Evolutionary conservation across 2,329 filamentous ascomycete genomes (phyloP).

Genomic region (Aspergillus persii): DNA sequence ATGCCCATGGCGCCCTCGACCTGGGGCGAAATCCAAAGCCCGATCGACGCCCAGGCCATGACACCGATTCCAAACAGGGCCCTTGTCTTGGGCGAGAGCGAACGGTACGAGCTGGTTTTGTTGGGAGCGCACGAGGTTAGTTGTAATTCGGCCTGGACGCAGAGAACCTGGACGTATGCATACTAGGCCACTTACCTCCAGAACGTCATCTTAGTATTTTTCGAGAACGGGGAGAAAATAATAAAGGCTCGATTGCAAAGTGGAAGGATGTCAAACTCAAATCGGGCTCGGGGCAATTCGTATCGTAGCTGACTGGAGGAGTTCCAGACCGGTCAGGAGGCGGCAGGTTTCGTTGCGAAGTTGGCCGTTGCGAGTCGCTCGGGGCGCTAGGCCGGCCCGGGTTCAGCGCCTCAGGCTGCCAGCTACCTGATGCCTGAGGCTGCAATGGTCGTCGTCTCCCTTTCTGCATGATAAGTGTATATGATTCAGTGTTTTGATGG

Average conservation of each 20-base stretch:
- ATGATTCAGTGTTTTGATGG: no score
- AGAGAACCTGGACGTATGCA: not conserved
- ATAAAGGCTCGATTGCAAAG: not conserved
- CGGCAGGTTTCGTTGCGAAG: not conserved
- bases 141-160: not conserved
- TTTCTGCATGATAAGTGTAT: no score
- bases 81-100: conserved; percentile 68
- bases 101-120: conserved; percentile 62
- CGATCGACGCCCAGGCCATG: conserved; percentile 71
- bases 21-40: conserved; percentile 70
- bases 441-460: no score
- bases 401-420: not conserved
- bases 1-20: conserved; percentile 72
- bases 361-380: not conserved
- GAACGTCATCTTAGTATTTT: conserved; percentile 30
- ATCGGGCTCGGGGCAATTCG: not conserved
- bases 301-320: not conserved
- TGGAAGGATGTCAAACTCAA: not conserved
- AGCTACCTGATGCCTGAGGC: not conserved
- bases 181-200: conserved; percentile 33
- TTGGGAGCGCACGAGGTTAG: not conserved
- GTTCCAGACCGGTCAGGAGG: not conserved
- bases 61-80: conserved; percentile 70
- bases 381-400: not conserved
- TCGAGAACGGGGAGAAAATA: not conserved